Conservation (phyloP, 495 filamentous ascomycete species). For the Xanthoparmelia taractica region DNA sequence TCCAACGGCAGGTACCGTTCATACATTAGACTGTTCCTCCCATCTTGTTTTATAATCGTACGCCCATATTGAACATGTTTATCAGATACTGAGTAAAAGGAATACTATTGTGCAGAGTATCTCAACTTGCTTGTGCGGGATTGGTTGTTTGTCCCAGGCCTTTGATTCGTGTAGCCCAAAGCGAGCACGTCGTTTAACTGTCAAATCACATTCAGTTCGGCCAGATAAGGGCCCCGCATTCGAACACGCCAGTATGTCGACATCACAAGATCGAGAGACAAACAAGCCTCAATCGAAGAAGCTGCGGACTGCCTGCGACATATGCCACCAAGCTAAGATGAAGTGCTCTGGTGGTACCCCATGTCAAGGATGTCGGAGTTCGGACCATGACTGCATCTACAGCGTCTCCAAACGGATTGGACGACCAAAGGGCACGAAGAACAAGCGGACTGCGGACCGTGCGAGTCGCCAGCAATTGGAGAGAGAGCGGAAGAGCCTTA, state of each 20-base stretch:
- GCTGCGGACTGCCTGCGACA: conserved; percentile 29
- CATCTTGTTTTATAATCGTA: neutral
- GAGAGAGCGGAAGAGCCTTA: conserved; percentile 12
- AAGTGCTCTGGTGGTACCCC: conserved; percentile 26
- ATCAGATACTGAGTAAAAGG: neutral
- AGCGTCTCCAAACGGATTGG: conserved; percentile 28
- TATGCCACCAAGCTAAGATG: conserved; percentile 28
- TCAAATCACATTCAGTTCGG: neutral
- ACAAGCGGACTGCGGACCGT: conserved; percentile 23
- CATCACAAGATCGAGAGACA: conserved; percentile 14
- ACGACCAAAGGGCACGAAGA: conserved; percentile 29
- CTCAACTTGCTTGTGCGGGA: neutral
- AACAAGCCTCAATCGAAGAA: conserved; percentile 15
- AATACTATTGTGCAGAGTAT: neutral
- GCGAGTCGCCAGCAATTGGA: conserved; percentile 16
- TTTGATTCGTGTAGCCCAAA: neutral
- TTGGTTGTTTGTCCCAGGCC: neutral
- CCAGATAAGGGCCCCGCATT: neutral
- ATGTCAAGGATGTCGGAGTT: conserved; percentile 24
- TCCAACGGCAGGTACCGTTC: conserved; percentile 1
- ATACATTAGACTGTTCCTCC: neutral
- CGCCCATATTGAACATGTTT: neutral
- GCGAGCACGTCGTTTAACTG: neutral
- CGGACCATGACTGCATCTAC: conserved; percentile 22
- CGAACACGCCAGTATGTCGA: conserved; percentile 1